phyloP scores from a whole-genome alignment of 2,329 filamentous ascomycete species.

The Madurella mycetomatis region DNA sequence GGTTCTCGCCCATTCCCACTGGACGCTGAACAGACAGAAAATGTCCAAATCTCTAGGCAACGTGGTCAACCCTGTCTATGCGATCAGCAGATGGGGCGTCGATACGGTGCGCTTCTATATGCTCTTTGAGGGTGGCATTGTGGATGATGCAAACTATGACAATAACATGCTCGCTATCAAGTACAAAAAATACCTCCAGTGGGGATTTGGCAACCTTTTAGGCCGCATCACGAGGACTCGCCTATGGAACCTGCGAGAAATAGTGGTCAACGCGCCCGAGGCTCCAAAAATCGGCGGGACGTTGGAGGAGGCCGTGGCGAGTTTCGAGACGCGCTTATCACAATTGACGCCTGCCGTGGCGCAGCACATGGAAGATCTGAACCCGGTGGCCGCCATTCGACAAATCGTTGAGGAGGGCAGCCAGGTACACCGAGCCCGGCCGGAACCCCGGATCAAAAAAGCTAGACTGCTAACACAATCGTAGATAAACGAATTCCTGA shows the following conservation, averaged over 20 bases:
- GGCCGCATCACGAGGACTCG: slow-evolving; percentile 65
- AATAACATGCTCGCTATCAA: slow-evolving; percentile 69
- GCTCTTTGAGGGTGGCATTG: slow-evolving; percentile 71
- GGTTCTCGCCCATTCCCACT: slow-evolving; percentile 87
- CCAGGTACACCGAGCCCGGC: slow-evolving; percentile 42
- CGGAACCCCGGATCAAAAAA: neutral
- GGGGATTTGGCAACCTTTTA: slow-evolving; percentile 74
- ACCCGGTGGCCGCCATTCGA: slow-evolving; percentile 62
- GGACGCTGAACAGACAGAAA: slow-evolving; percentile 86
- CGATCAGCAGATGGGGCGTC: slow-evolving; percentile 80
- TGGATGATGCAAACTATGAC: slow-evolving; percentile 76
- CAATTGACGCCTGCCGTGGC: slow-evolving; percentile 40
- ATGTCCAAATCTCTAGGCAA: slow-evolving; percentile 97
- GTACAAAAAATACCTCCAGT: slow-evolving; percentile 76
- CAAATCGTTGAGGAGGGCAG: slow-evolving; percentile 59
- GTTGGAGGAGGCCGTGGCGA: slow-evolving; percentile 21
- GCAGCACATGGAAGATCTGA: slow-evolving; percentile 56
- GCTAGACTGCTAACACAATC: slow-evolving; percentile 9
- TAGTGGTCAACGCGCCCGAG: slow-evolving; percentile 40
- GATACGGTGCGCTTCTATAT: slow-evolving; percentile 90
- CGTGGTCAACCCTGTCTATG: slow-evolving; percentile 90
- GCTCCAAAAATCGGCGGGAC: neutral
- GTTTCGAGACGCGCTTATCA: slow-evolving; percentile 28
- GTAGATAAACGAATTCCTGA: slow-evolving; percentile 65
- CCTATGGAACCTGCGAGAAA: slow-evolving; percentile 62